Base-by-base conservation (phyloP, 2,329 filamentous ascomycete species). In the Alternaria brassicicola region DNA sequence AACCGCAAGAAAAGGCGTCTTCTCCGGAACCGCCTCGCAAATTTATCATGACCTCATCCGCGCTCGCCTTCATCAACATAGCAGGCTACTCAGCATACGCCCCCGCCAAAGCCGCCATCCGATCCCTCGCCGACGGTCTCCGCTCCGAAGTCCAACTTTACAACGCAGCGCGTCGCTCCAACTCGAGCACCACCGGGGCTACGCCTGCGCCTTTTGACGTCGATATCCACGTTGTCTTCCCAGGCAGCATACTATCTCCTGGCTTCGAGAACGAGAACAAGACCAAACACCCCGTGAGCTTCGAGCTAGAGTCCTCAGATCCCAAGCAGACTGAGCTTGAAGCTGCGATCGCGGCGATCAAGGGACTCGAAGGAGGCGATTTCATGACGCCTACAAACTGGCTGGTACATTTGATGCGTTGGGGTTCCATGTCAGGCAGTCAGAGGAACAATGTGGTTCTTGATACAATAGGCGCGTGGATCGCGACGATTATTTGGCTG, bases 71-170 rank as follows among this genome's bases (percentile, higher is more conserved):
- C 68, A 88, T 89, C 68, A 86, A 91, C 12, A 77, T 97, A 31
- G 86, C 89, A 12, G 95, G 95, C 25, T 99, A 99, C 78, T 84
- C 83, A 0, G 85, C 92, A 0, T 99, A 99, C 78, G 85, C 88
- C 0, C 92, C 94, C 3, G 84, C 89, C 55, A 99, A 99, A 80
- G 88, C 89, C 52, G 95, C 95, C 1, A 83, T 99, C 65, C 88
- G 92, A 57, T 89, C 88, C 15, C 83, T 99, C 13, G 90, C 90
- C 52, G 95, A 99, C 74, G 89, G 88, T 0, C 82, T 99, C 48
- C 87, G 87, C 21, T 91, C 94, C 72, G 95, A 99, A 79, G 81
- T 96, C 41, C 83, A 92, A 69, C 81, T 97, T 50, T 99, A 98
- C 81, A 93, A 93, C 42, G 89, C 85, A 41, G 82, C 84, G 19